Evolutionary conservation across 2,329 filamentous ascomycete genomes (phyloP).

Genomic region (Reticulascus tulasneorum): DNA sequence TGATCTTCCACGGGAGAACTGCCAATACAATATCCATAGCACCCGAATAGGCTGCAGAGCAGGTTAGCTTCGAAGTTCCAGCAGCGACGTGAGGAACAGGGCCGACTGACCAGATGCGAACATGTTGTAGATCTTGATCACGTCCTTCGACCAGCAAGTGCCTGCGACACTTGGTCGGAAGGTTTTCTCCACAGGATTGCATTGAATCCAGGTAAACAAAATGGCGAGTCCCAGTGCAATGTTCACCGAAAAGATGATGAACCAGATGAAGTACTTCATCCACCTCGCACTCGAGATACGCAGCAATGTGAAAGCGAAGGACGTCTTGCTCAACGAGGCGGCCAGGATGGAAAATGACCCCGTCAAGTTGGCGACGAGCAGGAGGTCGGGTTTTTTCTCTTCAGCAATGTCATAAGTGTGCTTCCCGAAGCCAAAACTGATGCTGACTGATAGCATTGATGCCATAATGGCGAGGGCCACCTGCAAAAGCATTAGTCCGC

Average conservation of each 20-base stretch:
- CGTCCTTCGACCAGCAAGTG: constrained; percentile 20
- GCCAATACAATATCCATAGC: constrained; percentile 36
- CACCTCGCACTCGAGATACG: constrained; percentile 19
- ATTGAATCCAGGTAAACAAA: constrained; percentile 22
- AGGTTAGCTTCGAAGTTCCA: too few relatives aligned
- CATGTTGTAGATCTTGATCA: constrained; percentile 26
- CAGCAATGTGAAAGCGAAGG: constrained; percentile 24
- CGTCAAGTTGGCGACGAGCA: constrained; percentile 14
- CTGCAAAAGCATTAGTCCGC: neutral
- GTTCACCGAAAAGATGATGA: constrained; percentile 20
- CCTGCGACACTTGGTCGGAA: constrained; percentile 18
- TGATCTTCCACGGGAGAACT: constrained; percentile 35
- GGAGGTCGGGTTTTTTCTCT: constrained; percentile 9
- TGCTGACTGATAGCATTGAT: constrained; percentile 7
- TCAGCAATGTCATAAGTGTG: constrained; percentile 11
- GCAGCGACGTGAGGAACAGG: too few relatives aligned
- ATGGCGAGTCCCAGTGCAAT: constrained; percentile 16
- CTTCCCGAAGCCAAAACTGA: constrained; percentile 13
- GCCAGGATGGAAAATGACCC: constrained; percentile 18
- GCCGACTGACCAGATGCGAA: too few relatives aligned
- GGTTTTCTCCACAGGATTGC: constrained; percentile 20
- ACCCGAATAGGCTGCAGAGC: constrained; percentile 27
- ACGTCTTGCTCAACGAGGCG: constrained; percentile 23
- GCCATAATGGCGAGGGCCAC: constrained; percentile 5
- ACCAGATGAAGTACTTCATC: constrained; percentile 21